These are phyloP conservation scores for Megacollybia platyphylla DNA, from an alignment of 1,284 basidiomycete genomes.

Conservation along the genomic window DNA sequence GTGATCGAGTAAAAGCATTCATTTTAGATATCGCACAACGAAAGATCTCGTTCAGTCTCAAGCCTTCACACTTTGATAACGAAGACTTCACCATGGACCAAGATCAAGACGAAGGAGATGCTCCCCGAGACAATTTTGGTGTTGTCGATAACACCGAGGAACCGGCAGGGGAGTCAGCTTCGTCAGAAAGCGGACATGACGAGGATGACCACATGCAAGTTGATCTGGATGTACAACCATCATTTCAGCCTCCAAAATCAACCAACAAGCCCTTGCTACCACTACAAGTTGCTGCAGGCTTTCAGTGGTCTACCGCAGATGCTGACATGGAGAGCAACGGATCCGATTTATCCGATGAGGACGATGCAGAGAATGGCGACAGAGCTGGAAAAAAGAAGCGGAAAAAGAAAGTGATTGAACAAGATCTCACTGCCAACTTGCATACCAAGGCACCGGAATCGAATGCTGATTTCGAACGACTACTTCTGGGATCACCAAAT, in stretches of 20 bases:
- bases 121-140: constrained; percentile 15
- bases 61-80: constrained; percentile 75
- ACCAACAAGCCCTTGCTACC: constrained; percentile 14
- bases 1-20: constrained; percentile 77
- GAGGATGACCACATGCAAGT: constrained; percentile 23
- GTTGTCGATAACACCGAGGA: constrained; percentile 14
- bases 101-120: constrained; percentile 17
- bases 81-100: constrained; percentile 34
- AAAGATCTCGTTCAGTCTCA: constrained; percentile 80
- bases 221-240: constrained; percentile 20
- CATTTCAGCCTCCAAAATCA: constrained; percentile 7
- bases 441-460: constrained; percentile 82
- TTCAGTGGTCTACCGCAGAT: constrained; percentile 49
- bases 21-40: constrained; percentile 72
- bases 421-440: constrained; percentile 79
- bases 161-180: constrained; percentile 11
- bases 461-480: constrained; percentile 87
- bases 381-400: constrained; percentile 40
- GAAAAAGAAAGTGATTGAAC: constrained; percentile 59
- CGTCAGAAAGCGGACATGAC: constrained; percentile 11
- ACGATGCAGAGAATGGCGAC: constrained; percentile 26
- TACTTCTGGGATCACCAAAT: constrained; percentile 91
- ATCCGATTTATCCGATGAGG: constrained; percentile 34
- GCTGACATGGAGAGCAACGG: constrained; percentile 20
- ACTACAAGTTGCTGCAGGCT: constrained; percentile 47